A percentile compares a stretch with the other conserved stretches of the same genome.
Conservation (phyloP, 2,329 filamentous ascomycete genomes). For the Fusarium foetens region DNA sequence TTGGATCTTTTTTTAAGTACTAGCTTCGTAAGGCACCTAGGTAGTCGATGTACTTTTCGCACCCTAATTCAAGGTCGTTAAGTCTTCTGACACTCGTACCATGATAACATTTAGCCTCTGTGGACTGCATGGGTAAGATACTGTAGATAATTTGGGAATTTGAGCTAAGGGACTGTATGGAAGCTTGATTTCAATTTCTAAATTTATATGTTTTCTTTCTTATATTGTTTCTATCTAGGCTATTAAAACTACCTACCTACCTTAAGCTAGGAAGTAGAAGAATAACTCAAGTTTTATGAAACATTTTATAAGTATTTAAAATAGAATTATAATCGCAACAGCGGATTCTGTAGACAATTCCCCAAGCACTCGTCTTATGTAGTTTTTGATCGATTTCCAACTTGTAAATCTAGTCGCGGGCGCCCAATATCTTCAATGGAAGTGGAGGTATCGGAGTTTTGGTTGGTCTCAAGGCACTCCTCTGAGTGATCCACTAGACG, state of each 20-base stretch:
- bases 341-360: neutral
- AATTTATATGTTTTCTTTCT: no score
- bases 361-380: neutral
- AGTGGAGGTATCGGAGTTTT: neutral
- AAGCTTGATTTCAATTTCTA: no score
- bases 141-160: no score
- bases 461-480: neutral
- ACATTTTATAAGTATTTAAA: neutral
- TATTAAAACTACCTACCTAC: no score
- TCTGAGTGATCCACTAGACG: neutral
- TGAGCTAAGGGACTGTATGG: no score
- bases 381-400: neutral
- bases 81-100: neutral
- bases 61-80: neutral
- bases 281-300: neutral
- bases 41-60: neutral
- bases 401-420: neutral
- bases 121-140: no score
- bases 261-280: no score
- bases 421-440: neutral
- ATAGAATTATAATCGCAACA: no score
- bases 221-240: no score
- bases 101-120: neutral
- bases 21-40: neutral
- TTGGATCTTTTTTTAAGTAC: neutral